A percentile compares a stretch with the other conserved stretches of the same genome.
phyloP scores from a whole-genome alignment of 1,284 basidiomycete species.

The Fomitopsis betulina region DNA sequence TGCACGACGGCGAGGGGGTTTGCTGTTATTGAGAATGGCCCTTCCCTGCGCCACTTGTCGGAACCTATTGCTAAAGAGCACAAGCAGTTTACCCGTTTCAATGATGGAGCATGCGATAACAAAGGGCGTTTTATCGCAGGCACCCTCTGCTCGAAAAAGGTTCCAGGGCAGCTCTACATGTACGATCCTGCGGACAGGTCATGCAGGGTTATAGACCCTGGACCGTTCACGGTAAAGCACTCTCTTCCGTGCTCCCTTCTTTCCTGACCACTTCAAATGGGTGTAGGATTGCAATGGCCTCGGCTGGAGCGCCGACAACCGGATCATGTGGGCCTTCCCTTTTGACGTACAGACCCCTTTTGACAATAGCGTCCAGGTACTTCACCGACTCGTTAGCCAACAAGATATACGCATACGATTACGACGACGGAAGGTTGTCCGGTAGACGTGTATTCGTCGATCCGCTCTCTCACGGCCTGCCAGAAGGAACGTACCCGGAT shows the following conservation, averaged over 20 bases:
- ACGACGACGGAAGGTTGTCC: slow-evolving; percentile 47
- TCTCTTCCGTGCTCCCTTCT: background rate
- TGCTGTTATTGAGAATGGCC: slow-evolving; percentile 42
- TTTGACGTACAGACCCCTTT: background rate
- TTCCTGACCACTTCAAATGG: slow-evolving; percentile 4
- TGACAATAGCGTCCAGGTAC: slow-evolving; percentile 38
- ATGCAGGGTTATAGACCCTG: slow-evolving; percentile 51
- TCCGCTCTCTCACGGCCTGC: slow-evolving; percentile 46
- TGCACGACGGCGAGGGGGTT: slow-evolving; percentile 51
- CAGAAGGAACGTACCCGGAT: slow-evolving; percentile 49
- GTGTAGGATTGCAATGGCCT: slow-evolving; percentile 59
- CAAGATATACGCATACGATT: slow-evolving; percentile 64
- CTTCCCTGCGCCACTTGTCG: slow-evolving; percentile 41
- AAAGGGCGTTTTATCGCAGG: slow-evolving; percentile 63
- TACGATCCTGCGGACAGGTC: slow-evolving; percentile 47
- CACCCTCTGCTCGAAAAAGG: slow-evolving; percentile 45
- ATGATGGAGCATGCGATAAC: slow-evolving; percentile 65
- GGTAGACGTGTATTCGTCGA: slow-evolving; percentile 56
- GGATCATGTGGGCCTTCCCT: slow-evolving; percentile 42
- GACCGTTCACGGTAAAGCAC: slow-evolving; percentile 56
- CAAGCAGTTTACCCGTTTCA: slow-evolving; percentile 50
- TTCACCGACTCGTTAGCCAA: slow-evolving; percentile 64
- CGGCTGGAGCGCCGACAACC: slow-evolving; percentile 59
- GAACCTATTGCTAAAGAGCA: slow-evolving; percentile 43
- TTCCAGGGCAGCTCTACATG: slow-evolving; percentile 55